Evolutionary conservation across 208 protist species (phyloP), one percentile per base, ranked within the genome.

Genomic region (Acanthamoeba healyi): DNA sequence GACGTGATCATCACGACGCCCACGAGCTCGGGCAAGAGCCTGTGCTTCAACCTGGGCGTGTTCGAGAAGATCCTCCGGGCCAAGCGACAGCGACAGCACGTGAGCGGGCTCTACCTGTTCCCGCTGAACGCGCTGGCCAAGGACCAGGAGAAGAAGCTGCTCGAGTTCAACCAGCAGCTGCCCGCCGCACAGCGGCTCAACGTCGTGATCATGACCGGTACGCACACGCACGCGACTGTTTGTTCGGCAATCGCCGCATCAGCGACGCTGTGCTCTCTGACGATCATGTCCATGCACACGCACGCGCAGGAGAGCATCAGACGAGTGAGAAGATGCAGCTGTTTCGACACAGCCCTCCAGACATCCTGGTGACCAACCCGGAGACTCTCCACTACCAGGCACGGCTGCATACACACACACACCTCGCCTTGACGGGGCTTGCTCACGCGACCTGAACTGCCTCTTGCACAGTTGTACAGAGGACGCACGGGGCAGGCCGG

Each of bases 1-100:
- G 77, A 87, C 44, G 40, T 87, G 77, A 87, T 87, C 46, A 58
- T 87, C 77, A 87, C 77, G 26, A 87, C 77, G 77, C 77, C 77
- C 1, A 87, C 77, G 26, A 61, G 44, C 77, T 87, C 77, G 44
- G 77, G 77, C 40, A 87, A 87, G 77, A 58, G 42, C 44, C 77
- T 87, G 29, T 87, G 77, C 77, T 87, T 87, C 77, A 87, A 87
- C 44, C 26, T 87, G 77, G 77, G 77, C 77, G 46, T 87, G 14
- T 87, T 87, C 29, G 77, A 87, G 29, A 87, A 61, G 44, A 61
- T 87, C 26, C 15, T 87, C 26, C 77, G 44, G 42, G 46, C 44
- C 44, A 87, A 87, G 46, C 67, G 67, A 7, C 29, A 42, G 29
- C 22, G 67, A 7, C 26, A 24, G 40, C n/a, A 15, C 0, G 77